These are phyloP conservation scores for Bipolaris bicolor DNA, from an alignment of 2,329 filamentous ascomycete genomes.

Conservation along the genomic window DNA sequence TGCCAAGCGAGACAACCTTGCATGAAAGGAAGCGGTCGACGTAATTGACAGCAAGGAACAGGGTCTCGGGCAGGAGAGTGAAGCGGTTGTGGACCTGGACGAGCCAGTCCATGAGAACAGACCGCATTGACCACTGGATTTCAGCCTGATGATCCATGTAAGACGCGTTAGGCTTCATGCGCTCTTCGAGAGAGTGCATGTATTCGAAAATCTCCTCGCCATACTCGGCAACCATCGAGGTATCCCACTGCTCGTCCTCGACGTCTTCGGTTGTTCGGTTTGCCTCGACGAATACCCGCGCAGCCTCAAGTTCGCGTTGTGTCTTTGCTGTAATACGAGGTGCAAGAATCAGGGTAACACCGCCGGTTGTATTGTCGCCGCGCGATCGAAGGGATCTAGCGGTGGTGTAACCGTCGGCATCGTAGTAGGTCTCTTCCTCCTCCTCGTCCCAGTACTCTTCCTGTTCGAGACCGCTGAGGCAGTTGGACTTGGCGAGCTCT, in stretches of 20 bases:
- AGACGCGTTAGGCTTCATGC: constrained; percentile 84
- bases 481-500: constrained; percentile 39
- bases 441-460: constrained; percentile 77
- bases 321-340: constrained; percentile 74
- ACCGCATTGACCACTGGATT: constrained; percentile 98
- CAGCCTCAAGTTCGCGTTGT: constrained; percentile 73
- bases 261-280: constrained; percentile 74
- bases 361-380: constrained; percentile 73
- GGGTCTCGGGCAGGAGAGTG: constrained; percentile 86
- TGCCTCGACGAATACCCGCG: constrained; percentile 69
- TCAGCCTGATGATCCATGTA: constrained; percentile 99
- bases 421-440: constrained; percentile 77
- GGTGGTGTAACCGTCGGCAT: constrained; percentile 73
- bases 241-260: constrained; percentile 89
- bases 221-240: constrained; percentile 97
- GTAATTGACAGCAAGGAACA: constrained; percentile 95
- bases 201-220: constrained; percentile 94
- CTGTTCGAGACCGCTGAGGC: constrained; percentile 51
- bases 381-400: constrained; percentile 79
- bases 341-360: constrained; percentile 69
- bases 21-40: constrained; percentile 94
- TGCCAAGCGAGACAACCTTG: constrained; percentile 93
- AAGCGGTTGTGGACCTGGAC: constrained; percentile 96
- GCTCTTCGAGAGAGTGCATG: constrained; percentile 86
- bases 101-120: constrained; percentile 96